Evolutionary conservation across 768 basidiomycete species (phyloP).

Genomic region (Lactarius tabidus): DNA sequence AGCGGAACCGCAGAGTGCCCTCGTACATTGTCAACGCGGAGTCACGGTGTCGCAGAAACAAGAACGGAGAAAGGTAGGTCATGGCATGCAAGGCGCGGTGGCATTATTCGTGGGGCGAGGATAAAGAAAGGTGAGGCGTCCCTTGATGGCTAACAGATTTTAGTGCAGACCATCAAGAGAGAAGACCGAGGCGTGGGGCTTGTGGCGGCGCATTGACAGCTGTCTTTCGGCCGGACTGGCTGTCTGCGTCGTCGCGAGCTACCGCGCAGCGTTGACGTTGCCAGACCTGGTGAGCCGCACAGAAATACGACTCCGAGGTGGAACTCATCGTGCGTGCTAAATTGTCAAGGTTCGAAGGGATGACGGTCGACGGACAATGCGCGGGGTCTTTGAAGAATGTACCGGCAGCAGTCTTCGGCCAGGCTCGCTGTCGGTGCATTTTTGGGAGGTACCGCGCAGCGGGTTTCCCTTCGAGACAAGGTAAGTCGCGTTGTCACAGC

Average conservation of each 20-base stretch:
- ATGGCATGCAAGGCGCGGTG: too few relatives aligned
- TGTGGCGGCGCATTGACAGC: conserved; percentile 4
- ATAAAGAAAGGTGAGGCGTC: not conserved
- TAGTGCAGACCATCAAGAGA: not conserved
- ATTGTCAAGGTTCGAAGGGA: conserved; percentile 1
- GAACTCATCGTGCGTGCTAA: not conserved
- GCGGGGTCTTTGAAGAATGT: not conserved
- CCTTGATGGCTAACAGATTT: not conserved
- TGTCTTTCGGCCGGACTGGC: conserved; percentile 13
- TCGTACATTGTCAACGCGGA: not conserved
- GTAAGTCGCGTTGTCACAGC: not conserved
- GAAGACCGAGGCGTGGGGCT: conserved; percentile 1
- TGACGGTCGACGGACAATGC: conserved; percentile 5
- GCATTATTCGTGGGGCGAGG: not conserved
- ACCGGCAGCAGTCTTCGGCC: conserved; percentile 4
- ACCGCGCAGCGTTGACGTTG: not conserved
- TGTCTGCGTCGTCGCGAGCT: conserved; percentile 2
- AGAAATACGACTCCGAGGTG: not conserved
- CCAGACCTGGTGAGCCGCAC: not conserved
- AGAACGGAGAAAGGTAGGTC: too few relatives aligned
- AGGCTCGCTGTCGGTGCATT: not conserved
- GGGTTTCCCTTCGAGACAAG: not conserved
- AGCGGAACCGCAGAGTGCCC: not conserved
- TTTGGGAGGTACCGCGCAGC: not conserved
- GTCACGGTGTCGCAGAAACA: not conserved